Conservation (phyloP, 352 stramenopile genomes). For the Phytophthora sp. region DNA sequence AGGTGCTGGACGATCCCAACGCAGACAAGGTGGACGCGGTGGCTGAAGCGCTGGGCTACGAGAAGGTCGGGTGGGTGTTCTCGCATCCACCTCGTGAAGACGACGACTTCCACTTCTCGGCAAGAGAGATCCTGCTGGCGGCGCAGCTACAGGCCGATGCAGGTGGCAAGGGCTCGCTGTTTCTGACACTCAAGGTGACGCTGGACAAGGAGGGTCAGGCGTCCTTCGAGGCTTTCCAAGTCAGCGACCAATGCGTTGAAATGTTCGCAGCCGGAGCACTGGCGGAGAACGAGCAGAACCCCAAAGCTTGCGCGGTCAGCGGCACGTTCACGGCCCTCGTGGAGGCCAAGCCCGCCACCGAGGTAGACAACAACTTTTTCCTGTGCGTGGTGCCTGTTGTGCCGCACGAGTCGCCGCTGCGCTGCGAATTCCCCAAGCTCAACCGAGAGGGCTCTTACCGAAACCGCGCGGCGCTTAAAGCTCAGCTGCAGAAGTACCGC, state of each 20-base stretch:
- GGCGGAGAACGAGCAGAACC: slow-evolving; percentile 88
- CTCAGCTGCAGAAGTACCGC: slow-evolving; percentile 85
- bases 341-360: slow-evolving; percentile 92
- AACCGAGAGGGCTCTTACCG: slow-evolving; percentile 90
- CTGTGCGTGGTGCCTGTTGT: slow-evolving; percentile 96
- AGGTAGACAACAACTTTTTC: slow-evolving; percentile 96
- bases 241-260: slow-evolving; percentile 97
- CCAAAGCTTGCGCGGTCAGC: slow-evolving; percentile 91
- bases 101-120: slow-evolving; percentile 95
- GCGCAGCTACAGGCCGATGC: slow-evolving; percentile 96
- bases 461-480: slow-evolving; percentile 92
- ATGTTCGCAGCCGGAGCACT: slow-evolving; percentile 97
- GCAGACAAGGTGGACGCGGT: slow-evolving; percentile 87
- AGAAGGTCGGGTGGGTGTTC: slow-evolving; percentile 98
- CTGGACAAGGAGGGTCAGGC: slow-evolving; percentile 94
- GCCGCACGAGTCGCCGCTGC: slow-evolving; percentile 93
- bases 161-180: slow-evolving; percentile 93
- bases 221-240: slow-evolving; percentile 97
- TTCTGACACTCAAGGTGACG: slow-evolving; percentile 97
- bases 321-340: slow-evolving; percentile 98
- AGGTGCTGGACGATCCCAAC: slow-evolving; percentile 93
- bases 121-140: slow-evolving; percentile 91
- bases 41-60: slow-evolving; percentile 85
- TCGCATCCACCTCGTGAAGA: slow-evolving; percentile 95
- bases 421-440: slow-evolving; percentile 93